Conservation (phyloP, 139 green algal species). For the Coelastrella sp. region DNA sequence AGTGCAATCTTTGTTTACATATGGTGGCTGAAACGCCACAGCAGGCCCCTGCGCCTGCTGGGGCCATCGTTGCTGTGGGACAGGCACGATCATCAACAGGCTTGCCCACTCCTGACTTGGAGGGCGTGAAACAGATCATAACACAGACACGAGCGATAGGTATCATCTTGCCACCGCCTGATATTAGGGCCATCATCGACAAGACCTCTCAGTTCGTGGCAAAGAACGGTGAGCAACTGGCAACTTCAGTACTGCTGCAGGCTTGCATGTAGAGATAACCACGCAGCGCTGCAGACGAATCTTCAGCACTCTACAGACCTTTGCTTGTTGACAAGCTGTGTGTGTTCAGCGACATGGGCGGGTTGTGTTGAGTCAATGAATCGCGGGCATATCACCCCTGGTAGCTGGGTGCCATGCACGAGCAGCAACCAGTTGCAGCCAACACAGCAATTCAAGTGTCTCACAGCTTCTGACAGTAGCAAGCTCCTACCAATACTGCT, state of each 20-base stretch:
- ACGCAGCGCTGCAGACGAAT: not conserved
- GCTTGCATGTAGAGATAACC: not conserved
- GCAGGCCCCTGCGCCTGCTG: slow-evolving; percentile 35
- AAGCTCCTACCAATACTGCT: too few relatives aligned
- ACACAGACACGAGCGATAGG: slow-evolving; percentile 95
- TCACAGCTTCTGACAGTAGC: too few relatives aligned
- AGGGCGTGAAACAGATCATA: slow-evolving; percentile 72
- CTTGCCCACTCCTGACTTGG: slow-evolving; percentile 51
- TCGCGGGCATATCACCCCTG: too few relatives aligned
- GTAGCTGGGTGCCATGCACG: too few relatives aligned
- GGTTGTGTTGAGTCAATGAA: too few relatives aligned
- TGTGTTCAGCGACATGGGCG: too few relatives aligned
- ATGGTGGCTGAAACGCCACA: slow-evolving; percentile 49
- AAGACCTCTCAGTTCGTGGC: slow-evolving; percentile 99
- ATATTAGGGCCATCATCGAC: slow-evolving; percentile 97
- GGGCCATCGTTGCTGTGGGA: slow-evolving; percentile 75
- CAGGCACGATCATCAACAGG: slow-evolving; percentile 55
- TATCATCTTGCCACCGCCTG: slow-evolving; percentile 93
- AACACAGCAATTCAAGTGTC: too few relatives aligned
- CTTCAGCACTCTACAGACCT: too few relatives aligned
- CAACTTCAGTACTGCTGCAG: not conserved
- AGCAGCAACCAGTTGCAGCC: too few relatives aligned
- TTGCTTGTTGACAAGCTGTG: too few relatives aligned
- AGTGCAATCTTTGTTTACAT: not conserved
- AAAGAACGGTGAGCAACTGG: slow-evolving; percentile 82